Base-by-base conservation (phyloP, 2,329 filamentous ascomycete genomes). In the Gaeumannomyces sp. region DNA sequence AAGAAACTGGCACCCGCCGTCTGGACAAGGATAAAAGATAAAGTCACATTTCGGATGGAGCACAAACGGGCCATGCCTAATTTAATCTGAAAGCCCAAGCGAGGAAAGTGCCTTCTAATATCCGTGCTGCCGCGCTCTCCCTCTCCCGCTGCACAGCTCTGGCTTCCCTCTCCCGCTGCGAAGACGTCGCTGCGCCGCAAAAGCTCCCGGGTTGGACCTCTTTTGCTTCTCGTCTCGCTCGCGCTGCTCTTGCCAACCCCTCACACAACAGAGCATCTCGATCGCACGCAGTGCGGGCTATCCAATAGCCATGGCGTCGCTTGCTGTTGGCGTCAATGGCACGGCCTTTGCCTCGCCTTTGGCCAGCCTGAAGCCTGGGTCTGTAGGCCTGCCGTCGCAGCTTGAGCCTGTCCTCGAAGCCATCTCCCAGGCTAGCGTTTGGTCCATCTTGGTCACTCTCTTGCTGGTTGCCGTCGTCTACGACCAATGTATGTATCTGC, bases 381-480 rank as follows among this genome's bases (percentile, higher is more conserved):
- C 76, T 66, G 77, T 79, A 68, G 77, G 75, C 66, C 76, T 89
- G 63, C 81, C 83, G 60, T 80, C 83, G 59, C 83, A 85, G 69
- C 73, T 89, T 68, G 81, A 85, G 70, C 77, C 78, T 80, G 72
- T 82, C 77, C 72, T 88, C 77, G 80, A 84, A 73, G 72, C 77
- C 77, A 71, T 87, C 70, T 80, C 85, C 70, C 84, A 84, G 66
- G 79, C 86, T 65, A 87, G 85, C 71, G 75, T 76, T 35, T 81
- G 84, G 76, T 88, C 89, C 67, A 81, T 92, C 69, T 70, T 90
- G 45, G 75, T 93, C 69, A 91, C 91, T 22, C 68, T 95, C 62
- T 75, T 97, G 65, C 80, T 89, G 45, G 72, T 90, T 11, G 85
- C 89, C 64, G 85, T 96, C 65, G 84, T 88, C 67, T 98, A 97